phyloP scores from a whole-genome alignment of 2,329 filamentous ascomycete genomes.

The Neopestalotiopsis clavispora region DNA sequence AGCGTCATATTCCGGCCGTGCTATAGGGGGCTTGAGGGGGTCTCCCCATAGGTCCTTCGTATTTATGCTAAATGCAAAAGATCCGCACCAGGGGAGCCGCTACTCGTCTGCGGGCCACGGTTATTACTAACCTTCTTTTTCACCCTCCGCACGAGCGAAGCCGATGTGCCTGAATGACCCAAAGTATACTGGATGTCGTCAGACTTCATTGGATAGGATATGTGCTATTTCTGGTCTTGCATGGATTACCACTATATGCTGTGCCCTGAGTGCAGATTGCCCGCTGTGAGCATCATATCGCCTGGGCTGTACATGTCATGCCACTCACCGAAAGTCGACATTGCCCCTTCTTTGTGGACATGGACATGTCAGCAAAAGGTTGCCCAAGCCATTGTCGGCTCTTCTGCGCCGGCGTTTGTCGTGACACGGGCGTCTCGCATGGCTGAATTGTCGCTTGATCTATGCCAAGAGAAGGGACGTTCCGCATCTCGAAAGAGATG shows the following conservation, averaged over 20 bases:
- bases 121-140: not conserved
- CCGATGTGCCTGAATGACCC: not conserved
- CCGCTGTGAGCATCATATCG: not conserved
- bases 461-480: too few species aligned
- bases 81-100: not conserved
- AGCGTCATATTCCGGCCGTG: not conserved
- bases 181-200: not conserved
- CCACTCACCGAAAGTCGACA: not conserved
- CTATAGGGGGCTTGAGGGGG: not conserved
- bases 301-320: not conserved
- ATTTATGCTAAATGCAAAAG: constrained; percentile 1
- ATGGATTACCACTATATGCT: not conserved
- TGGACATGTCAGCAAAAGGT: too few species aligned
- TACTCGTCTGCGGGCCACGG: not conserved
- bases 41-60: not conserved
- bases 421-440: too few species aligned
- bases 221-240: not conserved
- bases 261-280: not conserved
- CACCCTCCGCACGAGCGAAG: not conserved
- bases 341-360: not conserved
- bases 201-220: not conserved
- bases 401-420: too few species aligned
- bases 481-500: too few species aligned
- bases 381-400: too few species aligned
- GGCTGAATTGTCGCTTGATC: too few species aligned